These are phyloP conservation scores for Miamiensis avidus DNA, from an alignment of 169 alveolate species.

Conservation along the genomic window DNA sequence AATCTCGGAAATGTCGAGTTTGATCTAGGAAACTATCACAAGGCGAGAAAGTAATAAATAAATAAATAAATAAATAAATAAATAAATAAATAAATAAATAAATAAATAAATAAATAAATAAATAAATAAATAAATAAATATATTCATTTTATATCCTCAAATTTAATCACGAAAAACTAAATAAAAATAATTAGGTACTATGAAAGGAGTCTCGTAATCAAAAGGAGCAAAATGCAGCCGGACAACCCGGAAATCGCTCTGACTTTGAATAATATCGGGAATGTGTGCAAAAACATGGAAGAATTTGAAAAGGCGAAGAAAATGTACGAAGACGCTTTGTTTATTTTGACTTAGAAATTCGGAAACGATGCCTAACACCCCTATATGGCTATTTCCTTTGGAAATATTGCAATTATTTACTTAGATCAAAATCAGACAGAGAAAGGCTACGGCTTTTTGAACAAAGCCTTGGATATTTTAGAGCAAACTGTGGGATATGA, in stretches of 20 bases:
- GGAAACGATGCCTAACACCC: constrained; percentile 32
- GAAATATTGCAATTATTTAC: constrained; percentile 22
- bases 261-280: constrained; percentile 50
- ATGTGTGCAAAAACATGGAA: constrained; percentile 39
- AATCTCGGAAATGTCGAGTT: constrained; percentile 46
- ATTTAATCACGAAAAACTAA: too few species aligned
- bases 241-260: constrained; percentile 37
- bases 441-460: background rate
- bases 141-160: too few species aligned
- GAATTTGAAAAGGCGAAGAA: constrained; percentile 41
- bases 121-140: too few species aligned
- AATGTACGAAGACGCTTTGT: constrained; percentile 38
- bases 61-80: too few species aligned
- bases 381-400: constrained; percentile 29
- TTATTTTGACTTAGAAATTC: constrained; percentile 19
- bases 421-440: too few species aligned
- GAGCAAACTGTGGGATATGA: background rate
- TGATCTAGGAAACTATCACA: constrained; percentile 46
- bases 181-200: constrained; percentile 1
- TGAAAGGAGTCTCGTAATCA: constrained; percentile 49
- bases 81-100: too few species aligned
- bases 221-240: constrained; percentile 31
- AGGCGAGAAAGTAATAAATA: constrained; percentile 21
- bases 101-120: too few species aligned
- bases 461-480: background rate